Base-by-base conservation (phyloP, 495 filamentous ascomycete species). In the Podospora tetraspora region DNA sequence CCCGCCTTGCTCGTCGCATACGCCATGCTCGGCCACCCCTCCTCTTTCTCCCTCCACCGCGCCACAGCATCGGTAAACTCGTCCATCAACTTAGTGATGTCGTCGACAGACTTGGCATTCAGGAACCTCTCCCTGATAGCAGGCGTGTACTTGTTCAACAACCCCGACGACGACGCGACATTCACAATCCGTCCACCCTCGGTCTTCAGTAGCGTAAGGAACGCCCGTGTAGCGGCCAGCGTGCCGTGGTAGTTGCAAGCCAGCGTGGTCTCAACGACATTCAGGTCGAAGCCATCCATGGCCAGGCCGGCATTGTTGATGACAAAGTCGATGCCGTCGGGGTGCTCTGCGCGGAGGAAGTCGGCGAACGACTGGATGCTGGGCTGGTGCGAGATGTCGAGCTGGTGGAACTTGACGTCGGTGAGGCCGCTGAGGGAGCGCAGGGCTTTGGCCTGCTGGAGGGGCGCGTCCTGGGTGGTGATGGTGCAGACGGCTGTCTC, bases 191-290 rank as follows among this genome's bases (percentile, higher is more conserved):
- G 57, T 0, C 64, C 57, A 6, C 64, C 57, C 12, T n/a, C 19
- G 16, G 56, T 7, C 57, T 52, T 61, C 3, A 66, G 27, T 7
- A 66, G 32, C 2, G 64, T n/a, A 2, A 66, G 64, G 21, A 66
- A 66, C n/a, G 64, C 64, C 10, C 57, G 64, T 6, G 64, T 66
- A 22, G 57, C 57, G 12, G 25, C 64, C 12, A 66, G 30, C 10
- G 64, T 66, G 9, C 64, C 57, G 30, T 59, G 27, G 64, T 66
- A 66, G 30, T 66, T 66, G 57, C 69, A 77, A 10, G 73, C 69
- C 21, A 86, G 76, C 3, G 84, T 85, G 19, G 74, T 67, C 57
- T 79, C 75, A 7, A 86, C 84, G 64, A 85, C 74, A 37, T 84
- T 75, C 66, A 70, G n/a, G 68, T 84, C 81, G 27, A 80, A 79